Evolutionary conservation across 1,284 basidiomycete species (phyloP).

Genomic region (Malassezia brasiliensis): DNA sequence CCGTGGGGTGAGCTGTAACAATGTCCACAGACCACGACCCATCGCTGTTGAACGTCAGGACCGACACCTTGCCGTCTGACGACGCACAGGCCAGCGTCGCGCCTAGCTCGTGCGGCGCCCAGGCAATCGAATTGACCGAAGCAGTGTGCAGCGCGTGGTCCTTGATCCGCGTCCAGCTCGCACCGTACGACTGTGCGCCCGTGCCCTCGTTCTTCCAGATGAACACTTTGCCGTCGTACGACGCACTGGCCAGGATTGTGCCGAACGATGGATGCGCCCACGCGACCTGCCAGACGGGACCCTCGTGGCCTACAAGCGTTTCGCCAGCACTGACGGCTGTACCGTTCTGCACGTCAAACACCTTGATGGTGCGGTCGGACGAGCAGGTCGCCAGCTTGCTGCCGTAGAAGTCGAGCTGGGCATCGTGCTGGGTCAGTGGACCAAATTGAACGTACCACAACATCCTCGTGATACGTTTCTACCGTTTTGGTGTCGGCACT

Average conservation of each 20-base stretch:
- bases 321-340: constrained; percentile 57
- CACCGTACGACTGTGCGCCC: constrained; percentile 20
- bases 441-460: constrained; percentile 24
- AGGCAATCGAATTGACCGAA: constrained; percentile 92
- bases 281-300: constrained; percentile 96
- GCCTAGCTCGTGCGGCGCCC: constrained; percentile 95
- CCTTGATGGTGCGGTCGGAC: constrained; percentile 85
- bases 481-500: constrained; percentile 28
- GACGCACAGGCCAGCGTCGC: constrained; percentile 93
- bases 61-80: constrained; percentile 95
- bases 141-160: constrained; percentile 90
- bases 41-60: constrained; percentile 89
- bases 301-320: constrained; percentile 59
- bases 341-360: constrained; percentile 88
- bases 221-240: constrained; percentile 94
- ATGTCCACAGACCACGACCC: constrained; percentile 92
- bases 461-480: constrained; percentile 46
- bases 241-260: constrained; percentile 88
- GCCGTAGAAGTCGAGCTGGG: constrained; percentile 94
- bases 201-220: constrained; percentile 77
- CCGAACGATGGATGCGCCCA: constrained; percentile 93
- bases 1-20: constrained; percentile 89
- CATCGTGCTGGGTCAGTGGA: constrained; percentile 60
- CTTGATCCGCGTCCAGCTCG: constrained; percentile 82
- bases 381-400: constrained; percentile 93